Conservation (phyloP, 768 basidiomycete species). For the Filobasidium floriforme region DNA sequence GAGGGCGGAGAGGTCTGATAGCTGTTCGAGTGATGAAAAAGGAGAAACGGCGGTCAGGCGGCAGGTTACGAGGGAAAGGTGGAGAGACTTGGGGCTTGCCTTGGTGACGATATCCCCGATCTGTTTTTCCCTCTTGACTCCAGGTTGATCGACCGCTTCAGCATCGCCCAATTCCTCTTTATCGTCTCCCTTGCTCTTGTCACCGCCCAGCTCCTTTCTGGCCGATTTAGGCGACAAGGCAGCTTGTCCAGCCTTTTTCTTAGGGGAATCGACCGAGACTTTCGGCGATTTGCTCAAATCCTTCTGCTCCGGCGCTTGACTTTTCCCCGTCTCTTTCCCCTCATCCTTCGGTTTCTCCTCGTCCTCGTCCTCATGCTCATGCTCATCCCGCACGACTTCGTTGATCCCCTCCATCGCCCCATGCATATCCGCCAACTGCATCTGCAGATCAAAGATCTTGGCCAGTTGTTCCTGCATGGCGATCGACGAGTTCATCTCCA, state of each 20-base stretch:
- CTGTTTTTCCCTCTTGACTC: neutral
- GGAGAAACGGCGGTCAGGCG: neutral
- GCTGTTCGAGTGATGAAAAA: neutral
- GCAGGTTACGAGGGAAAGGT: neutral
- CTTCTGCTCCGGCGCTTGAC: neutral
- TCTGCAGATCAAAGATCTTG: slow-evolving; percentile 4
- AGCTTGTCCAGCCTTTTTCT: too few relatives aligned
- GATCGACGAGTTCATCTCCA: slow-evolving; percentile 5
- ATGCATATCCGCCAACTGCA: slow-evolving; percentile 1
- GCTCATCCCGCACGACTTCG: neutral
- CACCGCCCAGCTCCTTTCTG: neutral
- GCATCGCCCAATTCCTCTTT: neutral
- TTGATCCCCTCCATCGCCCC: neutral
- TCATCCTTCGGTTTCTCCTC: neutral
- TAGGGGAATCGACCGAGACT: too few relatives aligned
- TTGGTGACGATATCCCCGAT: neutral
- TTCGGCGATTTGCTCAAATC: neutral
- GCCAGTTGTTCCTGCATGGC: neutral
- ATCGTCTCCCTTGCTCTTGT: neutral
- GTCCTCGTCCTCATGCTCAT: neutral
- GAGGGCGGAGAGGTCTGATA: neutral
- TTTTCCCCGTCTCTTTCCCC: neutral
- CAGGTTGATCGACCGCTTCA: neutral
- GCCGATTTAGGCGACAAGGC: too few relatives aligned
- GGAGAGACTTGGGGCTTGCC: neutral